Base-by-base conservation (phyloP, 2,329 filamentous ascomycete species). In the Stenocarpella maydis region DNA sequence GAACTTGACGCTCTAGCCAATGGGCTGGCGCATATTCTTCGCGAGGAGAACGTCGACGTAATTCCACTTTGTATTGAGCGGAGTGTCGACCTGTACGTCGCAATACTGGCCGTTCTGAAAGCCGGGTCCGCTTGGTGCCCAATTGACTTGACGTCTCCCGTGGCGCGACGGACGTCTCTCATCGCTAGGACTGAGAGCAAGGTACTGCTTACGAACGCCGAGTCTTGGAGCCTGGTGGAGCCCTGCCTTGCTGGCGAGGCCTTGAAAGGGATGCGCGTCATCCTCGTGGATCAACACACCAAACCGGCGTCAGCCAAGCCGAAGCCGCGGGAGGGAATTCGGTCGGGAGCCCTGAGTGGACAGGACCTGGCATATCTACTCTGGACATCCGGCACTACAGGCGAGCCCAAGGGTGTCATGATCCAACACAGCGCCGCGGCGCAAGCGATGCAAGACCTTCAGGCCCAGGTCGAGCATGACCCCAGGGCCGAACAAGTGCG, bases 81-180 rank as follows among this genome's bases (percentile, higher is more conserved):
- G 66, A 78, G 77, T 54, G 75, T 79, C 3, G 77, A 78, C 77
- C 37, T 68, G 19, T 82, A 81, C 67, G 75, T 82, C 21, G 76
- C 81, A n/a, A 79, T 83, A 28, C 72, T 83, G 8, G 81, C 77
- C 34, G 77, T 80, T 28, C 72, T 84, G 58, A 83, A 83, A 69
- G 78, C 81, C 34, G 82, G 82, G 1, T 78, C 74, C 24, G 81
- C 80, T 1, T 82, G 79, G 76, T 82, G 78, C 69, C 80, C 81
- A 0, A 78, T 82, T 34, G 80, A 82, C 70, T 75, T 79, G 12
- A 78, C 78, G 7, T 81, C 79, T 21, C 80, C 80, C 19, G 39
- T 77, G 14, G 78, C 78, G 64, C 75, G 80, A 53, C 79, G 78
- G n/a, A 79, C 79, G 55, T 78, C 79, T 31, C 75, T 82, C 3